Conservation (phyloP, 2,329 filamentous ascomycete genomes). For the Trichoderma gracile region DNA sequence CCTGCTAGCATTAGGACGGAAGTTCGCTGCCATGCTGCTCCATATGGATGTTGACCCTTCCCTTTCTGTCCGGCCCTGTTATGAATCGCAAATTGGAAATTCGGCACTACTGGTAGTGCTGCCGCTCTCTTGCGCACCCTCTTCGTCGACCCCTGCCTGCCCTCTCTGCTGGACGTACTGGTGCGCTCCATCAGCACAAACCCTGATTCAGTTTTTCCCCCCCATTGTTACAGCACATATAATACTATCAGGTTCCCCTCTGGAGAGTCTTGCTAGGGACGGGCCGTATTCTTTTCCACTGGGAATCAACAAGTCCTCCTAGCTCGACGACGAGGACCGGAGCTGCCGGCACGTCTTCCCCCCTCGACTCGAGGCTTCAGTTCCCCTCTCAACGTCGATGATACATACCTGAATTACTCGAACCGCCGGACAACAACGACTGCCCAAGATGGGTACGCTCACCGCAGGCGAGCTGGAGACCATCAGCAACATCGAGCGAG, state of each 20-base stretch:
- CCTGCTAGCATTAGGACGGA: not conserved
- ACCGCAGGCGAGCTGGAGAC: constrained; percentile 48
- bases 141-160: constrained; percentile 21
- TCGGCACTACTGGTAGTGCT: constrained; percentile 13
- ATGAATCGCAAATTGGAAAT: constrained; percentile 13
- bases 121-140: constrained; percentile 12
- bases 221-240: not conserved
- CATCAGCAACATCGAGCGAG: constrained; percentile 65
- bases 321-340: constrained; percentile 16
- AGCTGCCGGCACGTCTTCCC: constrained; percentile 17
- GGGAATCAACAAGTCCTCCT: not conserved
- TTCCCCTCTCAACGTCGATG: not conserved
- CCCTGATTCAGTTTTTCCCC: constrained; percentile 18
- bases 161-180: not conserved
- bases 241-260: constrained; percentile 9
- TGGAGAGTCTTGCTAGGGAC: not conserved
- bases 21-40: constrained; percentile 3
- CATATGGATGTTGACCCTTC: constrained; percentile 1
- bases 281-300: not conserved
- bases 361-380: not conserved
- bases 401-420: not conserved
- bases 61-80: not conserved
- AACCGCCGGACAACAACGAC: not conserved
- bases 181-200: not conserved
- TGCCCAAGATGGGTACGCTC: constrained; percentile 19